Conservation (phyloP, 2,329 filamentous ascomycete genomes). For the Onygenales sp. region DNA sequence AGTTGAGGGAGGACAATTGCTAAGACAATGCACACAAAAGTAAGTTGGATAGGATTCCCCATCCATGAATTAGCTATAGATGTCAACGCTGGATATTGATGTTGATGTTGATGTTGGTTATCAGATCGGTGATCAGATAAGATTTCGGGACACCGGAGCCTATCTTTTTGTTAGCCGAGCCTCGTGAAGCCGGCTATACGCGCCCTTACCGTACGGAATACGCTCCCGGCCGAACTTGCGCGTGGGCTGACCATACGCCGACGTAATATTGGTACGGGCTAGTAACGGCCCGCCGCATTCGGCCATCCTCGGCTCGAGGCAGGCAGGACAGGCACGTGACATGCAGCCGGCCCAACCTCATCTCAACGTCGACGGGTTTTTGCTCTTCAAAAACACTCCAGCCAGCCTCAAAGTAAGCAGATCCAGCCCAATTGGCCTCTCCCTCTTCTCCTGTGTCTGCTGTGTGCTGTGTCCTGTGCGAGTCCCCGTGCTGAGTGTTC, state of each 20-base stretch:
- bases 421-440: background rate
- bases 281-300: background rate
- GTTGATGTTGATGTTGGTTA: background rate
- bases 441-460: background rate
- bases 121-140: constrained; percentile 1
- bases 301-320: background rate
- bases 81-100: background rate
- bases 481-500: background rate
- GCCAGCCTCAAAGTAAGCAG: background rate
- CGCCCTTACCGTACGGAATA: background rate
- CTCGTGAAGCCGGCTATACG: background rate
- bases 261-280: background rate
- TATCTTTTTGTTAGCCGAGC: background rate
- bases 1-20: no score
- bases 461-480: background rate
- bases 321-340: background rate
- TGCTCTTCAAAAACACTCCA: no score
- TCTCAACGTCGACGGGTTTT: background rate
- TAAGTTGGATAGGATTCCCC: no score
- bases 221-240: background rate
- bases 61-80: no score
- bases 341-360: background rate
- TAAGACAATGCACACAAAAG: no score
- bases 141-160: background rate
- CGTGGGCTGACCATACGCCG: background rate